Base-by-base conservation (phyloP, 2,329 filamentous ascomycete species). In the Cercospora zeae-maydis region DNA sequence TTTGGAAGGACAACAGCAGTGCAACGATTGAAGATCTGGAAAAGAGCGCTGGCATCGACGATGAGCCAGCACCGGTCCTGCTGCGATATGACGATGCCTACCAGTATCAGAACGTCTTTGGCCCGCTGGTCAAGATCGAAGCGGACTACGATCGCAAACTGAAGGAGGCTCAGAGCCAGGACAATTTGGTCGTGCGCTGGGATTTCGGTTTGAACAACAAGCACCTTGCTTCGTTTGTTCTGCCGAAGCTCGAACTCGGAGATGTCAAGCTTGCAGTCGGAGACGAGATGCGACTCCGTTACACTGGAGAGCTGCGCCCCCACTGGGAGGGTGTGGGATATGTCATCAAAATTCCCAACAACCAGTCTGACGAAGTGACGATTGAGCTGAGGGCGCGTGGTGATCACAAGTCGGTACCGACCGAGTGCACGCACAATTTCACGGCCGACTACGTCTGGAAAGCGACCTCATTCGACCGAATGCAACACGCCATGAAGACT, bases 361-460 rank as follows among this genome's bases (percentile, higher is more conserved):
- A 98, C 78, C 92, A 96, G 80, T 97, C 93, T 13, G 95, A 99
- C 73, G 93, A 99, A 76, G 95, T 99, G 58, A 96, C 90, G 9
- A 89, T 99, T 67, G 95, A 99, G 76, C 80, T 99, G 74, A 90
- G 95, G 69, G 92, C 95, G 72, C 93, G 95, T 66, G 93, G 92
- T 65, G 96, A 96, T 75, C 93, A 98, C 80, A 98, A 98, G 78
- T 91, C 90, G 30, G 91, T 98, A 1, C 95, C 95, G 0, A 96
- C 92, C 0, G 93, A 99, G 73, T 95, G 93, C 77, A 96, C 93
- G 0, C 92, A 96, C 78, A 96, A 97, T 77, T 99, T 99, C 78
- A 96, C 92, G 14, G 95, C 93, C 68, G 95, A 99, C 76, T 99
- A 99, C 74, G 95, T 99, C 61, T 99, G 95, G 95, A 99, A 99